Percentiles rank a stretch among this genome's conserved stretches.
phyloP scores from a whole-genome alignment of 345 rosid genomes.

The Acer negundo region DNA sequence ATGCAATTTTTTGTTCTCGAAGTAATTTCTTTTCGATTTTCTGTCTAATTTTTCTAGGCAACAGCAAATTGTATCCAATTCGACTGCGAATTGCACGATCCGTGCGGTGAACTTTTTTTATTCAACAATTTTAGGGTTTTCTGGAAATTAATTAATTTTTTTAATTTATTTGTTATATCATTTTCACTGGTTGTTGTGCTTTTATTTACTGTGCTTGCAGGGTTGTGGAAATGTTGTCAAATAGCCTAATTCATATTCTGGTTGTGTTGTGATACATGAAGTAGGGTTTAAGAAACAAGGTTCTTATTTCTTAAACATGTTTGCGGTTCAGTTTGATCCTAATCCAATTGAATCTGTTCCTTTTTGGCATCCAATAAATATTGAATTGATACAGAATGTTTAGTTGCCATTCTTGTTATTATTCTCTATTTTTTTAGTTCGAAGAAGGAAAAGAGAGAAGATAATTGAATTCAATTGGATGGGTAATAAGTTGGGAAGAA shows the following conservation, averaged over 20 bases:
- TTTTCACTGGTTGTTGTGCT: background rate
- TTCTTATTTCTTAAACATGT: background rate
- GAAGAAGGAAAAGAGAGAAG: conserved; percentile 3
- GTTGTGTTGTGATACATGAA: conserved; percentile 6
- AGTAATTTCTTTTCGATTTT: background rate
- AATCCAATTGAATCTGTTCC: background rate
- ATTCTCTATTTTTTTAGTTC: conserved; percentile 17
- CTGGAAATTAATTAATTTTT: too few species aligned
- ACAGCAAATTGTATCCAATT: conserved; percentile 11
- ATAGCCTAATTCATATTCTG: background rate
- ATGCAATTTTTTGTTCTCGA: background rate
- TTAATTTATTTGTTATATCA: background rate
- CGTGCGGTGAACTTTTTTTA: background rate
- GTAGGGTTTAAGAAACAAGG: conserved; percentile 20
- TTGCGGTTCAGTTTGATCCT: background rate
- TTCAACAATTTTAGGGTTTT: background rate
- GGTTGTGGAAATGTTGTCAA: conserved; percentile 7
- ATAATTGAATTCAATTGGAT: conserved; percentile 35
- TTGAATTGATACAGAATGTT: conserved; percentile 19
- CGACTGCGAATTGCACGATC: background rate
- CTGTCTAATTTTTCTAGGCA: background rate
- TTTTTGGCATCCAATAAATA: background rate
- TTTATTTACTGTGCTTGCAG: conserved; percentile 18
- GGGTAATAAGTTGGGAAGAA: conserved; percentile 97
- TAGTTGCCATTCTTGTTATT: background rate